phyloP scores from a whole-genome alignment of 495 filamentous ascomycete genomes.

The Hypoxylon fuscum region DNA sequence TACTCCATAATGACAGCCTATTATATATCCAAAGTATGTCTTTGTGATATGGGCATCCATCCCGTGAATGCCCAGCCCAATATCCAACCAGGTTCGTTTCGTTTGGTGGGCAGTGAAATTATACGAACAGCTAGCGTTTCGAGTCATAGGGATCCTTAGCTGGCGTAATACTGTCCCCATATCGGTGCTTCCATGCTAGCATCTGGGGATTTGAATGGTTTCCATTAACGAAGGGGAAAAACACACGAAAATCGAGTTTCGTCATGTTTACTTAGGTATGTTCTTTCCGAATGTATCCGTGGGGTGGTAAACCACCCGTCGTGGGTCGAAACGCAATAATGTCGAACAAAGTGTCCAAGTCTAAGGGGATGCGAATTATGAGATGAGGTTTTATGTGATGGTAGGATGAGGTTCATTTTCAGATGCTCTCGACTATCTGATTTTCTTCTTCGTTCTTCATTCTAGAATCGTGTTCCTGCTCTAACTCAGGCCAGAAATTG shows the following conservation, averaged over 20 bases:
- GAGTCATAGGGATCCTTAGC: background rate
- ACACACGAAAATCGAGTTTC: background rate
- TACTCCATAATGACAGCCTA: too few relatives aligned
- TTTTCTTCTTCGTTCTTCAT: background rate
- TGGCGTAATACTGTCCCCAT: background rate
- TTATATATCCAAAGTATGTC: too few relatives aligned
- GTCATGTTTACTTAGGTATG: too few relatives aligned
- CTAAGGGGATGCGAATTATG: too few relatives aligned
- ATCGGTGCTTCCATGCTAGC: background rate
- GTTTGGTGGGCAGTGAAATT: background rate
- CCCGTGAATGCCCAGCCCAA: background rate
- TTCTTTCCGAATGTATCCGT: too few relatives aligned
- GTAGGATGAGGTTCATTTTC: too few relatives aligned
- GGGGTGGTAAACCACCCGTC: too few relatives aligned
- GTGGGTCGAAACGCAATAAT: too few relatives aligned
- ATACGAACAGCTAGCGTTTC: background rate
- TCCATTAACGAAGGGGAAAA: too few relatives aligned
- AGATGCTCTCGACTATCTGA: too few relatives aligned
- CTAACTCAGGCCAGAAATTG: constrained; percentile 27
- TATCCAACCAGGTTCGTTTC: background rate
- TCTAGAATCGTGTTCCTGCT: background rate
- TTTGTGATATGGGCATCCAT: background rate
- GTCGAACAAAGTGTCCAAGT: too few relatives aligned
- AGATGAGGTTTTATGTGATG: too few relatives aligned
- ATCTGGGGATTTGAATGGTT: background rate